These are phyloP conservation scores for Sphaerobolus stellatus DNA, from an alignment of 1,284 basidiomycete species.

Conservation along the genomic window DNA sequence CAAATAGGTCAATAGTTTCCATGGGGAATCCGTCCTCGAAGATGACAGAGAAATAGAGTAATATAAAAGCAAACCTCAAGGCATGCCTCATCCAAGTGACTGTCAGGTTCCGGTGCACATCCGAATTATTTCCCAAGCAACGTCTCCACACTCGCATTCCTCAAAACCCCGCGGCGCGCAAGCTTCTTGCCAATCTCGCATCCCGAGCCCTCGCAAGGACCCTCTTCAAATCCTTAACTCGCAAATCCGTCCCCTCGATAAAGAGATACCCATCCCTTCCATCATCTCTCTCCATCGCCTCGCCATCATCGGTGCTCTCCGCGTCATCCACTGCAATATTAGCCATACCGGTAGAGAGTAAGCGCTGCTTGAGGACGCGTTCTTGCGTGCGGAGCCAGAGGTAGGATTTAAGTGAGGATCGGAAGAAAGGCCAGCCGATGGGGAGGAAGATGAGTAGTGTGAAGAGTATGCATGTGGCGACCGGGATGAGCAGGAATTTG, in stretches of 20 bases:
- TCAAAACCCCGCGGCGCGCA: conserved; percentile 13
- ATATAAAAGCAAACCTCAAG: too few species aligned
- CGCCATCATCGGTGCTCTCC: not conserved
- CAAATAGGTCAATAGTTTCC: too few species aligned
- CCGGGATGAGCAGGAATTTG: too few species aligned
- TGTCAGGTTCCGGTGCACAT: too few species aligned
- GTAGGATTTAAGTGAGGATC: not conserved
- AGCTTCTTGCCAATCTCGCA: conserved; percentile 11
- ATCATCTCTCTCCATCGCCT: conserved; percentile 1
- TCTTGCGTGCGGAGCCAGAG: conserved; percentile 7
- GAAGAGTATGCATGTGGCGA: conserved; percentile 3
- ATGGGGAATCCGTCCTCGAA: too few species aligned
- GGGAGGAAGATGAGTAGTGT: conserved; percentile 1
- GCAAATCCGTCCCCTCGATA: conserved; percentile 13
- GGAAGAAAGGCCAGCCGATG: conserved; percentile 3
- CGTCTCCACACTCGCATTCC: too few species aligned
- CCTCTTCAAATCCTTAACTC: conserved; percentile 8
- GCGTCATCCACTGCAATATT: conserved; percentile 4
- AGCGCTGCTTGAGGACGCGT: not conserved
- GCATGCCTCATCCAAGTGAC: too few species aligned
- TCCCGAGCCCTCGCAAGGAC: conserved; percentile 9
- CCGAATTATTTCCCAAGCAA: too few species aligned
- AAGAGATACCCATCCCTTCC: conserved; percentile 7
- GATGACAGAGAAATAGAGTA: too few species aligned
- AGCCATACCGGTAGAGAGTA: not conserved